Evolutionary conservation across 768 basidiomycete genomes (phyloP).

Genomic region (Psilocybe cubensis): DNA sequence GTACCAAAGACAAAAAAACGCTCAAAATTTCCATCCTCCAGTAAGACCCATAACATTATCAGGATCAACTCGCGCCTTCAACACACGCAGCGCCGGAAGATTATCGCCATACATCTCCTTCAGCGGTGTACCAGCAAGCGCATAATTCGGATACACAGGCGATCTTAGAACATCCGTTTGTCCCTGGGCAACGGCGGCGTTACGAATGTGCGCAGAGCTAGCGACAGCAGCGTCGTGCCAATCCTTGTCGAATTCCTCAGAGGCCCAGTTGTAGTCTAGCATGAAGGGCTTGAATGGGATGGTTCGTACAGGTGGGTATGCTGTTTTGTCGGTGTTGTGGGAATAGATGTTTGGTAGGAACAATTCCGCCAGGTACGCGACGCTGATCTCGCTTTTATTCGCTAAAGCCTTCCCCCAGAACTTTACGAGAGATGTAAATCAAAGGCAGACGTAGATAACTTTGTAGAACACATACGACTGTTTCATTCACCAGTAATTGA

Average conservation of each 20-base stretch:
- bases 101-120: constrained; percentile 54
- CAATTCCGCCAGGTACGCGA: constrained; percentile 47
- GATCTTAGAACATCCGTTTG: constrained; percentile 35
- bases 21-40: constrained; percentile 62
- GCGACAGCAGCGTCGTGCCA: constrained; percentile 37
- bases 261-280: constrained; percentile 28
- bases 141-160: constrained; percentile 51
- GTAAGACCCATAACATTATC: constrained; percentile 63
- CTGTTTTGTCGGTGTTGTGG: constrained; percentile 39
- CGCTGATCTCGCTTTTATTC: constrained; percentile 25
- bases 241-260: constrained; percentile 17
- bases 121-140: constrained; percentile 52
- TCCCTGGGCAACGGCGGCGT: constrained; percentile 34
- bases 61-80: constrained; percentile 56
- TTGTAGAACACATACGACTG: constrained; percentile 27
- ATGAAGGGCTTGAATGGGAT: constrained; percentile 30
- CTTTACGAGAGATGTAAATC: background rate
- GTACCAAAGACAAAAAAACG: background rate
- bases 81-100: constrained; percentile 37
- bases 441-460: background rate
- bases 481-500: constrained; percentile 39
- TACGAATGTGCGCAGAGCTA: constrained; percentile 37
- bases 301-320: constrained; percentile 43
- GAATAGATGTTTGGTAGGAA: constrained; percentile 44
- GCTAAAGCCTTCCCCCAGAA: constrained; percentile 33